Evolutionary conservation across 2,329 filamentous ascomycete genomes (phyloP), one percentile per base, ranked within the genome.

Genomic region (Ampelomyces quisqualis): DNA sequence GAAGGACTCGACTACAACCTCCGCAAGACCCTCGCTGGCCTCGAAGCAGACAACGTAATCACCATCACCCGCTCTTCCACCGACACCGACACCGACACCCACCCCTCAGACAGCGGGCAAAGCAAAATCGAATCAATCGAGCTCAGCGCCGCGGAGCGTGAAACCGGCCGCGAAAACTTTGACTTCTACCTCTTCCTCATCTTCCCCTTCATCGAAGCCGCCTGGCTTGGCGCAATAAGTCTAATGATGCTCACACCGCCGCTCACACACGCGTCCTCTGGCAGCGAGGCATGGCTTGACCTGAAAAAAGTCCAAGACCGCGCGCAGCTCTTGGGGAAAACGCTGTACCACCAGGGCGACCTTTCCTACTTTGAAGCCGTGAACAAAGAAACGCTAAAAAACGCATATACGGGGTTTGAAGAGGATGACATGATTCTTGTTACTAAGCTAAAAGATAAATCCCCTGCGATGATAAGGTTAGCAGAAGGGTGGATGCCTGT

Each of bases 101-200:
- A n/a, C n/a, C n/a, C n/a, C n/a, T n/a, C n/a, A n/a, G n/a, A n/a
- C n/a, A n/a, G n/a, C n/a, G n/a, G n/a, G n/a, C n/a, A 74, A 0
- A 70, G 46, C 13, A 45, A 77, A 0, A 78, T 89, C n/a, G 73
- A 74, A 1, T 81, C 74, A 40, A 73, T 96, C 24, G 88, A 89
- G 4, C 75, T 98, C 6, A 85, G 86, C 13, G 80, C 86, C 5
- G 72, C 78, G 3, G 93, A 98, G 67, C 79, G 90, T 13, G 76
- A 78, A 20, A 82, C 79, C 5, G 93, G 93, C 1, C 77, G 91
- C 24, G 93, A 98, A 68, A 97, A 96, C 59, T 98, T 87, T 60
- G 93, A 98, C 64, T 98, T 98, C 69, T 97, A 97, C 71, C 97
- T 91, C 71, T 98, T 97, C 76, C 73, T 98, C 14, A 89, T 98